Evolutionary conservation across 495 filamentous ascomycete genomes (phyloP).

Genomic region (Xylaria intraflava): DNA sequence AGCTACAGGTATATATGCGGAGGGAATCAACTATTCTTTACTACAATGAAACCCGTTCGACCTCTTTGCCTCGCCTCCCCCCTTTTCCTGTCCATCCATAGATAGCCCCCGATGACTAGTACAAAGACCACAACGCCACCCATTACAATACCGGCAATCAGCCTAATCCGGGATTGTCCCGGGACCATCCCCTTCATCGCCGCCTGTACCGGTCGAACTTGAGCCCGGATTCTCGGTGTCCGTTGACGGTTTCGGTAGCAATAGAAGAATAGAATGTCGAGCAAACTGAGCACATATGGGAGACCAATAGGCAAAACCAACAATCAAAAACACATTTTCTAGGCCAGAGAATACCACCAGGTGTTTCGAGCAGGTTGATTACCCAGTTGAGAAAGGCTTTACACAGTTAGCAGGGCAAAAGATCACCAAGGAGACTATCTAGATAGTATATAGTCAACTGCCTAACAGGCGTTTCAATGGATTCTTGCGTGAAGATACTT

Average conservation of each 20-base stretch:
- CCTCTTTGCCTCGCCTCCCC: background rate
- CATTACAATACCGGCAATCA: slow-evolving; percentile 10
- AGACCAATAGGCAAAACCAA: background rate
- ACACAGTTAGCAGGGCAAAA: too few species aligned
- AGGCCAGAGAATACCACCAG: too few species aligned
- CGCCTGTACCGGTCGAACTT: background rate
- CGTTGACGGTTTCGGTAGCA: background rate
- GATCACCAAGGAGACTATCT: too few species aligned
- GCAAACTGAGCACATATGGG: background rate
- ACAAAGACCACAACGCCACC: slow-evolving; percentile 11
- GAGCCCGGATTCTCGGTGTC: background rate
- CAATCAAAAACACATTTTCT: too few species aligned
- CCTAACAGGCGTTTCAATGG: too few species aligned
- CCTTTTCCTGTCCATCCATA: slow-evolving; percentile 4
- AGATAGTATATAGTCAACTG: too few species aligned
- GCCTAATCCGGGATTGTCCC: background rate
- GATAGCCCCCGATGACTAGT: background rate
- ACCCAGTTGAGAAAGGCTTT: too few species aligned
- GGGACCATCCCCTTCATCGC: background rate
- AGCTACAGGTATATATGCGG: background rate
- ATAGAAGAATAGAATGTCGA: slow-evolving; percentile 3
- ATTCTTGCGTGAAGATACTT: too few species aligned
- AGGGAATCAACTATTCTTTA: background rate
- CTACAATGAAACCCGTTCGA: background rate
- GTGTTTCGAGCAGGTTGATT: too few species aligned